phyloP scores from a whole-genome alignment of 768 basidiomycete genomes.

The Amanita exitialis region DNA sequence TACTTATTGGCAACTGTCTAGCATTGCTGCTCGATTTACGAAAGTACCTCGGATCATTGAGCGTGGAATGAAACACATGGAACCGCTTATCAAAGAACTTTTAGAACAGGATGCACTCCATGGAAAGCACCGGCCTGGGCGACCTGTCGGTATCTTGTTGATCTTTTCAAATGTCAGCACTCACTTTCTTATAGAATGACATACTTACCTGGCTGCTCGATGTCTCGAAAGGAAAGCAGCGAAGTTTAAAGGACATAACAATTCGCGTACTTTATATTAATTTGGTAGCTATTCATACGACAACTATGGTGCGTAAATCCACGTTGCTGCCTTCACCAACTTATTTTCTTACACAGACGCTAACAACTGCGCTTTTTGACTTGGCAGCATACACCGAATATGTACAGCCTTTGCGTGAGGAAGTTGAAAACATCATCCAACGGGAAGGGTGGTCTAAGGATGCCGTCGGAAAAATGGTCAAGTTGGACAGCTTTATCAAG shows the following conservation, averaged over 20 bases:
- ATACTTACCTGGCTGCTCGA: conserved; percentile 40
- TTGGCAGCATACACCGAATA: conserved; percentile 25
- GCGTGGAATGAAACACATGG: conserved; percentile 11
- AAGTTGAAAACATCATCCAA: conserved; percentile 26
- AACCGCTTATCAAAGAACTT: conserved; percentile 17
- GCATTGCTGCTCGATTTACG: conserved; percentile 11
- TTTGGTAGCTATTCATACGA: conserved; percentile 34
- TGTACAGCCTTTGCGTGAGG: conserved; percentile 26
- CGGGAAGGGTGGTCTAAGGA: conserved; percentile 28
- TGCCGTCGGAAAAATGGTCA: conserved; percentile 25
- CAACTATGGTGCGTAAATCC: conserved; percentile 21
- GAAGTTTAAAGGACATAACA: conserved; percentile 17
- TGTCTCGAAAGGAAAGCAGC: conserved; percentile 15
- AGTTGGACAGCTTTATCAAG: conserved; percentile 36
- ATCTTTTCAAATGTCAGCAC: not conserved
- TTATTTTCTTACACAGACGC: conserved; percentile 16
- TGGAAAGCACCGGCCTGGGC: conserved; percentile 18
- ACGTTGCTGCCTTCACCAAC: not conserved
- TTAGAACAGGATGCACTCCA: conserved; percentile 14
- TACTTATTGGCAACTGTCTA: not conserved
- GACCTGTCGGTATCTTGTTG: conserved; percentile 16
- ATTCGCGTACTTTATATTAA: conserved; percentile 26
- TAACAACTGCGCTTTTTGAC: conserved; percentile 25
- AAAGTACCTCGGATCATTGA: conserved; percentile 17
- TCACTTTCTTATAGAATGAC: conserved; percentile 24